Evolutionary conservation across 371 early-diverging fungal species (phyloP).

Genomic region (Conidiobolus incongruus): DNA sequence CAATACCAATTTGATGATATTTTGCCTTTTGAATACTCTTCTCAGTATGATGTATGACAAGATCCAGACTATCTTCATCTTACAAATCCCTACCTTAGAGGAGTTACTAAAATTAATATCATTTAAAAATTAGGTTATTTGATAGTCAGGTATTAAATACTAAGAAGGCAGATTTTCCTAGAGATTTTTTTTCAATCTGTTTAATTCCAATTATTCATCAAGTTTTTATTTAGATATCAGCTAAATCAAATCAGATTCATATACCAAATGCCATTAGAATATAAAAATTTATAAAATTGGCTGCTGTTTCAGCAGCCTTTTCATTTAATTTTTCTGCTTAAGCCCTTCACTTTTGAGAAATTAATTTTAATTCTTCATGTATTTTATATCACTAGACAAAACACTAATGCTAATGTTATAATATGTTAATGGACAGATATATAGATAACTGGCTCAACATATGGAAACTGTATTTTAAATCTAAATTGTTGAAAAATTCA

Average conservation of each 20-base stretch:
- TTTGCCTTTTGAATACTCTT: conserved; percentile 37
- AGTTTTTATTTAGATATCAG: conserved; percentile 3
- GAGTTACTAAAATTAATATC: conserved; percentile 21
- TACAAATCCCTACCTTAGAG: conserved; percentile 38
- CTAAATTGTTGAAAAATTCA: conserved; percentile 22
- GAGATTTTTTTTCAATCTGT: background rate
- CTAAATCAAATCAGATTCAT: background rate
- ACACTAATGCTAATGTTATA: background rate
- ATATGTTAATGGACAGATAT: background rate
- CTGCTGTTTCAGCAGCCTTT: conserved; percentile 52
- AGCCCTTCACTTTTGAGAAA: conserved; percentile 45
- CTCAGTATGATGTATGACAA: conserved; percentile 40
- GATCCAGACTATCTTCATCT: conserved; percentile 46
- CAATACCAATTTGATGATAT: conserved; percentile 59
- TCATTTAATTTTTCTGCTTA: conserved; percentile 50
- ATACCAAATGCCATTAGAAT: no score
- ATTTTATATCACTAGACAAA: conserved; percentile 42
- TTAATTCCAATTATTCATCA: conserved; percentile 2
- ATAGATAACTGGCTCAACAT: conserved; percentile 21
- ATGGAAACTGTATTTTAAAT: conserved; percentile 51
- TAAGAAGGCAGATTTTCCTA: conserved; percentile 4
- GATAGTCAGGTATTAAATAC: conserved; percentile 3
- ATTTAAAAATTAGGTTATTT: background rate
- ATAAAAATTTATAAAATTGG: no score
- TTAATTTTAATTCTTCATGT: conserved; percentile 43